phyloP scores from a whole-genome alignment of 306 rosid genomes.

The Lathyrus tuberosus region DNA sequence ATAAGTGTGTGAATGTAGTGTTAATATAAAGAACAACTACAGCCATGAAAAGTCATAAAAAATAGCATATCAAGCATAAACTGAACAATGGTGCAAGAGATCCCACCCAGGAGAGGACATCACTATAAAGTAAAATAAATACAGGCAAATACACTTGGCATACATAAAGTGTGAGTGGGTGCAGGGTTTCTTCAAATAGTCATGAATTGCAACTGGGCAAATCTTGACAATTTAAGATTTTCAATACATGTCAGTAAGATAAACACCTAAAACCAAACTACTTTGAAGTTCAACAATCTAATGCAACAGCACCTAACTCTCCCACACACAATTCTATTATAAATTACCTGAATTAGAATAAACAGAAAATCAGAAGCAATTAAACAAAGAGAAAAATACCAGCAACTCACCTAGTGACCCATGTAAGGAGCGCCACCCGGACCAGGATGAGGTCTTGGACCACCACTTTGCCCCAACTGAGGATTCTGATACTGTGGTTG shows the following conservation, averaged over 20 bases:
- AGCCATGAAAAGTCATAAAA: neutral
- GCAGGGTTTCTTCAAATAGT: slow-evolving; percentile 17
- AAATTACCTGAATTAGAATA: neutral
- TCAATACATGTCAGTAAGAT: neutral
- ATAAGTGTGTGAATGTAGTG: neutral
- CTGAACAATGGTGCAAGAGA: neutral
- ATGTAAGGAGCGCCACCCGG: slow-evolving; percentile 70
- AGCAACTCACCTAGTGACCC: slow-evolving; percentile 69
- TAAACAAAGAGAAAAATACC: neutral
- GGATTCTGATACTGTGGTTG: slow-evolving; percentile 71
- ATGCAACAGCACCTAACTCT: neutral
- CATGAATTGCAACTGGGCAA: neutral
- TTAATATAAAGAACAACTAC: neutral
- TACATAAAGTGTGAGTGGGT: neutral
- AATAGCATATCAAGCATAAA: neutral
- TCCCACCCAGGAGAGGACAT: neutral
- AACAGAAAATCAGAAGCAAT: neutral
- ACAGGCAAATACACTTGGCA: slow-evolving; percentile 9
- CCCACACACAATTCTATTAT: neutral
- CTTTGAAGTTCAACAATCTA: neutral
- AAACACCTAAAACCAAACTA: neutral
- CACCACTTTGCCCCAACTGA: slow-evolving; percentile 67
- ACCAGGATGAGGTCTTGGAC: slow-evolving; percentile 70
- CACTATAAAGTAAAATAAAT: neutral
- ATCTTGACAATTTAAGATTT: neutral